Evolutionary conservation across 805 yeast species (phyloP), one percentile per base, ranked within the genome.

Genomic region (Brettanomyces bruxellensis): DNA sequence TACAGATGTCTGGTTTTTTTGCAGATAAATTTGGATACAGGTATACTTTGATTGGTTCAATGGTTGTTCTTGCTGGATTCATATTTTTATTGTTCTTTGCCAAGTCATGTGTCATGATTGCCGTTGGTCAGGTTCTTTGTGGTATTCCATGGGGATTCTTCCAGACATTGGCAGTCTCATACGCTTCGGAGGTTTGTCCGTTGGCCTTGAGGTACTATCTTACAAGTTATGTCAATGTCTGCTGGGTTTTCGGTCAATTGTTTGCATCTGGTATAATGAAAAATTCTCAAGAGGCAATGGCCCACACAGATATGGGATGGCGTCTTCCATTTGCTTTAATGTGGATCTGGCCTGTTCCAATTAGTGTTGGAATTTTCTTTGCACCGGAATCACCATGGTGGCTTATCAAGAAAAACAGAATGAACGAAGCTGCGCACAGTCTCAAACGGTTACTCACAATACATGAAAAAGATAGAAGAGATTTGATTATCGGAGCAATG

Each of bases 271-370:
- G 83, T 48, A 73, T 79, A 13, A 60, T 39, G 30, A 39, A 39
- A 23, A 39, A 23, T 14, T 39, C 41, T 39, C 30, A 39, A 14
- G 25, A n/a, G 25, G 13, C 11, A 23, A 12, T 39, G 11, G 25
- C 30, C 11, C 13, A n/a, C 18, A 42, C 49, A 2, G 32, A 50
- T 41, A 48, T 49, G 55, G 53, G 52, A n/a, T 52, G 49, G 40
- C 66, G 69, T 47, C 64, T 76, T 39, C 83, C 84, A 6, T 76
- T 74, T 56, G 83, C 79, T 3, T 49, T 78, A 11, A 83, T 79
- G 60, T 79, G 83, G 83, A 60, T 68, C 5, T 79, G 81, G 81
- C 78, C 80, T 36, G 55, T 78, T 30, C 53, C 69, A 34, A 42
- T 50, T 38, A 35, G 45, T 23, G 9, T 53, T 45, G 65, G 69